Evolutionary conservation across 2,329 filamentous ascomycete genomes (phyloP).

Genomic region (Bipolaris bicolor): DNA sequence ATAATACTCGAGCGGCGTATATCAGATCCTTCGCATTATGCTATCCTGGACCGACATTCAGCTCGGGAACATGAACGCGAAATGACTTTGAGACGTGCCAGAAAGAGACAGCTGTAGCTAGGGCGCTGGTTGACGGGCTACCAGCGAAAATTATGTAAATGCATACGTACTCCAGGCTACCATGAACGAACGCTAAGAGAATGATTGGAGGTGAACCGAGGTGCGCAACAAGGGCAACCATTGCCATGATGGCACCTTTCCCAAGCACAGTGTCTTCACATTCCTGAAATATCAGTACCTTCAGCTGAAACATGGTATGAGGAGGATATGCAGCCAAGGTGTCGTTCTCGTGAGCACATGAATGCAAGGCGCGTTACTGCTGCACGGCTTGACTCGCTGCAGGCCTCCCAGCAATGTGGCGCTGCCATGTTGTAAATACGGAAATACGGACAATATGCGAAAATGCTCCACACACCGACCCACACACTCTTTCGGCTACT

Average conservation of each 20-base stretch:
- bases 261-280: neutral
- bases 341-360: neutral
- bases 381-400: neutral
- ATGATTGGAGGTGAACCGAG: neutral
- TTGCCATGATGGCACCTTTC: neutral
- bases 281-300: neutral
- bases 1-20: too few relatives aligned
- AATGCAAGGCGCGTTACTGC: neutral
- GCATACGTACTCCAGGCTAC: neutral
- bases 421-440: neutral
- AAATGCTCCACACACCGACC: neutral
- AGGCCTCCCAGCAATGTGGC: neutral
- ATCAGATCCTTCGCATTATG: too few relatives aligned
- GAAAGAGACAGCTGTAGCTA: neutral
- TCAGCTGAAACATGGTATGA: neutral
- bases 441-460: neutral
- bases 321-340: neutral
- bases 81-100: neutral
- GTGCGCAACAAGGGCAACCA: neutral
- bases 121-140: neutral
- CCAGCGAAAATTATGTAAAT: neutral
- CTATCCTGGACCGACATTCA: too few relatives aligned
- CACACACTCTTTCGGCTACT: neutral
- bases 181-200: neutral
- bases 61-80: too few relatives aligned